Evolutionary conservation across 164 flowering plant genomes (phyloP).

Genomic region (Malania oleifera): DNA sequence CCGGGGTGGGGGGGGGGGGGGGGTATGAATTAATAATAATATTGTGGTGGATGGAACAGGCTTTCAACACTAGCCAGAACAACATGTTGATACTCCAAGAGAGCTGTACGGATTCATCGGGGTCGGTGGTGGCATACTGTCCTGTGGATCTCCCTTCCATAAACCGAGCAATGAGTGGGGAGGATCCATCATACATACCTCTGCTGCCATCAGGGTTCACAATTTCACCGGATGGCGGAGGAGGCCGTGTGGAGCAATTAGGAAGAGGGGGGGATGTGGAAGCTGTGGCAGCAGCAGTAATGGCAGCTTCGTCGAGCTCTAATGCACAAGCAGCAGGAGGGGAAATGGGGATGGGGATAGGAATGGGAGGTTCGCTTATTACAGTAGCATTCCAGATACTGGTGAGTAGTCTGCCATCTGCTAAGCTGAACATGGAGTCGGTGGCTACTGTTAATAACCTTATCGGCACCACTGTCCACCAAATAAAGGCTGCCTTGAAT

Average conservation of each 20-base stretch:
- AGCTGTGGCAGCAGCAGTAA: too few species aligned
- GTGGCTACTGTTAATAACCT: slow-evolving; percentile 72
- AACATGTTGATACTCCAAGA: slow-evolving; percentile 88
- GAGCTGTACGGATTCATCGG: slow-evolving; percentile 71
- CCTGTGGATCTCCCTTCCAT: slow-evolving; percentile 68
- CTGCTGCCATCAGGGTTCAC: slow-evolving; percentile 81
- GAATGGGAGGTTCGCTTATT: slow-evolving; percentile 57
- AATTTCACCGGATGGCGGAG: slow-evolving; percentile 57
- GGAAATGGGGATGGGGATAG: too few species aligned
- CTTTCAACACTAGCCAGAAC: slow-evolving; percentile 58
- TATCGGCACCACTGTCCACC: slow-evolving; percentile 70
- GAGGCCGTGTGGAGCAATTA: too few species aligned
- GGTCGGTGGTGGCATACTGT: slow-evolving; percentile 63
- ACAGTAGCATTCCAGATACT: slow-evolving; percentile 81
- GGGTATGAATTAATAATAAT: too few species aligned
- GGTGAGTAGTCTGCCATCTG: slow-evolving; percentile 66
- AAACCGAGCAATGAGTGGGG: slow-evolving; percentile 78
- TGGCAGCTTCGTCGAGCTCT: slow-evolving; percentile 44
- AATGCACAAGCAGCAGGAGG: slow-evolving; percentile 14
- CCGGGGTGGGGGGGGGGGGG: too few species aligned
- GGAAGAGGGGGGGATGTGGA: slow-evolving; percentile 16
- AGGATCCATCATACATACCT: slow-evolving; percentile 65
- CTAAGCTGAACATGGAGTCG: slow-evolving; percentile 65
- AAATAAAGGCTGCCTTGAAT: slow-evolving; percentile 69
- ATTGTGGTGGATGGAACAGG: slow-evolving; percentile 28